phyloP scores from a whole-genome alignment of 2,329 filamentous ascomycete species.

The Daldinia sp. region DNA sequence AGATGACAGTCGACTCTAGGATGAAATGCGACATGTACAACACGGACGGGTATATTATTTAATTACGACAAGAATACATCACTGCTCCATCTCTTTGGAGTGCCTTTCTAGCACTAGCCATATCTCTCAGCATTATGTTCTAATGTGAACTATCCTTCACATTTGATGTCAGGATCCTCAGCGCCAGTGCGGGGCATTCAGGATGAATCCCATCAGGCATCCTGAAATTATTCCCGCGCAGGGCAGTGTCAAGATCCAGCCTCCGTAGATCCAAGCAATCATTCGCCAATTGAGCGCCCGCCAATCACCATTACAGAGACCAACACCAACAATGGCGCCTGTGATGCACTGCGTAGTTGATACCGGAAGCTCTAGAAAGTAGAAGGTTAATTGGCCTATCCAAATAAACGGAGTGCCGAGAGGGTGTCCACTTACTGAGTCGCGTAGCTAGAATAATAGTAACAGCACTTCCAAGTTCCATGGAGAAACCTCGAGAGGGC shows the following conservation, averaged over 20 bases:
- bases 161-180: neutral
- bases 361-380: constrained; percentile 64
- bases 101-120: neutral
- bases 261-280: constrained; percentile 69
- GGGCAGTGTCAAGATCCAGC: constrained; percentile 72
- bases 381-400: neutral
- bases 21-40: neutral
- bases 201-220: constrained; percentile 70
- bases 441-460: constrained; percentile 74
- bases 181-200: constrained; percentile 64
- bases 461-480: constrained; percentile 71
- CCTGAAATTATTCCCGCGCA: constrained; percentile 68
- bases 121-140: neutral
- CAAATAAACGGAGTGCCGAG: neutral
- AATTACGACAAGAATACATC: neutral
- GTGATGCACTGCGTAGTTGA: constrained; percentile 75
- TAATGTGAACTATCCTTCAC: neutral
- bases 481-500: constrained; percentile 68
- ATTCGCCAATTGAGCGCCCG: constrained; percentile 73
- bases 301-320: constrained; percentile 69
- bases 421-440: constrained; percentile 56
- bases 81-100: neutral
- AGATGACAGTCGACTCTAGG: neutral
- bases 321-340: constrained; percentile 72
- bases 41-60: constrained; percentile 10